Base-by-base conservation (phyloP, 257 asterid species). In the Rubia yunnanensis region DNA sequence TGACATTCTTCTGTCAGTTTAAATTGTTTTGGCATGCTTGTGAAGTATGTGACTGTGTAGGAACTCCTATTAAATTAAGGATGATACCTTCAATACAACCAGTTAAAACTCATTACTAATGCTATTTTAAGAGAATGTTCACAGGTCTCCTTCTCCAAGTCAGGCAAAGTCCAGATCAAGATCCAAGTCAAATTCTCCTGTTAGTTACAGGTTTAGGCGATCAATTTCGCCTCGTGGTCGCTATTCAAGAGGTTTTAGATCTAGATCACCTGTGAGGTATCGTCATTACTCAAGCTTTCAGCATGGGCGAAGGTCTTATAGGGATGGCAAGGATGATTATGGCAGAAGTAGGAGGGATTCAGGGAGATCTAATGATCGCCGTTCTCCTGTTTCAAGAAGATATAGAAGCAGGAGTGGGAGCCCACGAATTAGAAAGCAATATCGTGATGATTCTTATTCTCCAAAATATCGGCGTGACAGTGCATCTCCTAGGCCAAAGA, bases 221-320 rank as follows among this genome's bases (percentile, higher is more conserved):
- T 89, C 97, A 67, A 81, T 73, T 78, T 90, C 97, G 1, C 97
- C 99, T 66, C 87, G 80, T 20, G 69, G 78, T 30, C 88, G 94
- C 20, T 82, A 82, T n/a, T 72, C 80, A 64, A 78, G 95, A 71
- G 85, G 64, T 76, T 78, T 80, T 78, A 79, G 94, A 78, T 89
- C 95, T 71, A 87, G 97, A 77, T 86, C 96, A 72, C 97, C 97
- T 23, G 81, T 82, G 67, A 81, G 94, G 79, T 80, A 84, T 73
- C 99, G 86, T 65, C 84, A 85, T 71, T 81, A 84, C 82, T 73
- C 90, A 60, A 80, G 87, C 67, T 84, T 84, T 72, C 96, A 86
- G 63, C 81, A 71, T 70, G 95, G 86, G 28, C 58, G 92, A 24
- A 85, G 96, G 72, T 77, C 83, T 44, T 86, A 78, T 80, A 79